Percentiles rank a stretch among this genome's conserved stretches.
Evolutionary conservation across 768 basidiomycete species (phyloP).

Genomic region (Omphalotus guepiniiformis): DNA sequence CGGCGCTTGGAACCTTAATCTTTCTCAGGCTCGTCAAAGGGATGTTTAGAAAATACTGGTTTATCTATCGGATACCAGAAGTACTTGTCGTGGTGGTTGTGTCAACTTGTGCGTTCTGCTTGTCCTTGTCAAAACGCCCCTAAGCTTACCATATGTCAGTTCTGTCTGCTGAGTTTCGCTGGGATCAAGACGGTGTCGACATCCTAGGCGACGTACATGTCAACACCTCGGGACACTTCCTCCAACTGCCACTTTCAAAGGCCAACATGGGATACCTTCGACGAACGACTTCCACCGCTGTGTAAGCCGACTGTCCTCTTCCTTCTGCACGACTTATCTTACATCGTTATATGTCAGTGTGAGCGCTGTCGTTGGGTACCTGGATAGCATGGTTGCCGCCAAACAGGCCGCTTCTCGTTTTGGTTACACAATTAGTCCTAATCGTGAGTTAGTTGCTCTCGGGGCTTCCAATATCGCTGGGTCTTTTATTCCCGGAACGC

Average conservation of each 20-base stretch:
- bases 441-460: slow-evolving; percentile 92
- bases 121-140: not conserved
- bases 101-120: slow-evolving; percentile 62
- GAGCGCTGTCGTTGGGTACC: slow-evolving; percentile 81
- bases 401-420: slow-evolving; percentile 87
- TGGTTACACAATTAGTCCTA: slow-evolving; percentile 86
- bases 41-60: slow-evolving; percentile 56
- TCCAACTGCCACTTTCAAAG: slow-evolving; percentile 69
- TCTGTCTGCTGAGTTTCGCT: slow-evolving; percentile 60
- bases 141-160: slow-evolving; percentile 37
- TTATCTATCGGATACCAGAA: slow-evolving; percentile 82
- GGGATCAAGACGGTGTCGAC: slow-evolving; percentile 76
- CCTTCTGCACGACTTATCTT: not conserved
- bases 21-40: slow-evolving; percentile 54
- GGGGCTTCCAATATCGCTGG: slow-evolving; percentile 77
- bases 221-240: slow-evolving; percentile 53
- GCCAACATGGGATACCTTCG: slow-evolving; percentile 61
- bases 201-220: slow-evolving; percentile 79
- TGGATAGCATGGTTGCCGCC: slow-evolving; percentile 93
- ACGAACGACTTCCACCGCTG: slow-evolving; percentile 80
- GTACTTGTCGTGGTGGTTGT: slow-evolving; percentile 83
- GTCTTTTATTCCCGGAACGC: slow-evolving; percentile 81
- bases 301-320: slow-evolving; percentile 36
- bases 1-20: slow-evolving; percentile 64
- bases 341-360: slow-evolving; percentile 38